These are phyloP conservation scores for Zygoascus biomembranicola DNA, from an alignment of 805 yeast genomes.

Conservation along the genomic window DNA sequence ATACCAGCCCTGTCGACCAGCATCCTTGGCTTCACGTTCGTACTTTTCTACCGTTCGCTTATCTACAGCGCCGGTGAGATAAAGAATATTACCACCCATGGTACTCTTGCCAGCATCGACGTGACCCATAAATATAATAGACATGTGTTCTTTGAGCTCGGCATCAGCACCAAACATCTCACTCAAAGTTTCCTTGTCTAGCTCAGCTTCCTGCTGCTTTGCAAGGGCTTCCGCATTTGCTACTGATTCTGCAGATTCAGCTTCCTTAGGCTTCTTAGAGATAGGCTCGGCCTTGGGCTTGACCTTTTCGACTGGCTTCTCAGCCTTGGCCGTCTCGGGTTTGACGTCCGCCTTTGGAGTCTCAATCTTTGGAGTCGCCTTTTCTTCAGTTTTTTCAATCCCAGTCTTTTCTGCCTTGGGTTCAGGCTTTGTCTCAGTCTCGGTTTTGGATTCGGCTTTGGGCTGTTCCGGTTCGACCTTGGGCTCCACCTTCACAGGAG, in stretches of 20 bases:
- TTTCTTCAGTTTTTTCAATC: constrained; percentile 8
- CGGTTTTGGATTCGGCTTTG: background rate
- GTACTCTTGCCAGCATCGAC: constrained; percentile 99
- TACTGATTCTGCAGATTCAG: constrained; percentile 3
- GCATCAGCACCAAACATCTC: constrained; percentile 82
- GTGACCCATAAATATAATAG: constrained; percentile 98
- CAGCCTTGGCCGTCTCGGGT: background rate
- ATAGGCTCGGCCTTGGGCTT: constrained; percentile 15
- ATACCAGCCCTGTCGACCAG: constrained; percentile 99
- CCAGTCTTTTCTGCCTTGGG: constrained; percentile 4
- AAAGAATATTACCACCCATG: constrained; percentile 96
- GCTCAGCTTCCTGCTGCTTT: constrained; percentile 68
- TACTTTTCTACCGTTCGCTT: constrained; percentile 97
- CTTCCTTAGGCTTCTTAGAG: background rate
- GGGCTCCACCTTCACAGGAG: constrained; percentile 1
- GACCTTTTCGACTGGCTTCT: background rate
- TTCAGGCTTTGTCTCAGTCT: constrained; percentile 9
- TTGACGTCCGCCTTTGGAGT: constrained; percentile 11
- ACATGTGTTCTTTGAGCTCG: constrained; percentile 74
- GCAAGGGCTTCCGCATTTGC: constrained; percentile 41
- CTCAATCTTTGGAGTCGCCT: constrained; percentile 13
- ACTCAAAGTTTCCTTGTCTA: constrained; percentile 79
- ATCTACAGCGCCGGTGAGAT: constrained; percentile 93
- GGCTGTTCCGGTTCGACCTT: background rate
- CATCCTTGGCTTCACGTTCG: constrained; percentile 97